Evolutionary conservation across 257 asterid species (phyloP).

Genomic region (Plantago ovata): DNA sequence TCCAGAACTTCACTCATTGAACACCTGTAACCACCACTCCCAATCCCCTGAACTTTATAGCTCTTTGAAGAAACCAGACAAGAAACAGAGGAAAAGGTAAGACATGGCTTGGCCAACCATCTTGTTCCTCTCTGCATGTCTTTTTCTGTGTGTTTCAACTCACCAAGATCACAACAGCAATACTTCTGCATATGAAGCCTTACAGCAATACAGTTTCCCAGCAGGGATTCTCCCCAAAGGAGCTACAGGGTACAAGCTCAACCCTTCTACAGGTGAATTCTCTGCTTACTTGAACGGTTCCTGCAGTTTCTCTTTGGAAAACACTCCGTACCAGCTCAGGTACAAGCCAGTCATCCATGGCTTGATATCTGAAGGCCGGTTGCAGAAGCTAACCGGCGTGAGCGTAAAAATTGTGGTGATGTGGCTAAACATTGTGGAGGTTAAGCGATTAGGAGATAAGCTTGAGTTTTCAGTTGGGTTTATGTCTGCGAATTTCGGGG

Average conservation of each 20-base stretch:
- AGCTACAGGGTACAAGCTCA: constrained; percentile 52
- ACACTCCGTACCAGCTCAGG: constrained; percentile 42
- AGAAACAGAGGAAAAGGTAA: too few relatives aligned
- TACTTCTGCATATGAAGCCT: constrained; percentile 48
- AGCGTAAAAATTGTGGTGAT: constrained; percentile 57
- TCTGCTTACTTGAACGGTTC: constrained; percentile 37
- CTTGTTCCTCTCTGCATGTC: too few relatives aligned
- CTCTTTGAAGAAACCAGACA: too few relatives aligned
- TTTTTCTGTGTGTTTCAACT: too few relatives aligned
- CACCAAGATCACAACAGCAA: too few relatives aligned
- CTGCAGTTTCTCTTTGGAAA: constrained; percentile 54
- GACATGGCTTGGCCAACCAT: too few relatives aligned
- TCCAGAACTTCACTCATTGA: too few relatives aligned
- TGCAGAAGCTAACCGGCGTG: constrained; percentile 51
- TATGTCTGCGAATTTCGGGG: constrained; percentile 49
- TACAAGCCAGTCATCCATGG: constrained; percentile 64
- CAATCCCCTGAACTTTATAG: too few relatives aligned
- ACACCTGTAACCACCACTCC: too few relatives aligned
- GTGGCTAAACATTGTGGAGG: constrained; percentile 65
- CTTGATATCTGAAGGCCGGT: constrained; percentile 33
- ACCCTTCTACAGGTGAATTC: constrained; percentile 66
- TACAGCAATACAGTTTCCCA: constrained; percentile 58
- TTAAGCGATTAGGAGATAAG: constrained; percentile 33
- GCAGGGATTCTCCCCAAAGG: constrained; percentile 69
- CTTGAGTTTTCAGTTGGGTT: constrained; percentile 68